A percentile compares a stretch with the other conserved stretches of the same genome.
These are phyloP conservation scores for Mycena latifolia DNA, from an alignment of 768 basidiomycete species.

Conservation along the genomic window DNA sequence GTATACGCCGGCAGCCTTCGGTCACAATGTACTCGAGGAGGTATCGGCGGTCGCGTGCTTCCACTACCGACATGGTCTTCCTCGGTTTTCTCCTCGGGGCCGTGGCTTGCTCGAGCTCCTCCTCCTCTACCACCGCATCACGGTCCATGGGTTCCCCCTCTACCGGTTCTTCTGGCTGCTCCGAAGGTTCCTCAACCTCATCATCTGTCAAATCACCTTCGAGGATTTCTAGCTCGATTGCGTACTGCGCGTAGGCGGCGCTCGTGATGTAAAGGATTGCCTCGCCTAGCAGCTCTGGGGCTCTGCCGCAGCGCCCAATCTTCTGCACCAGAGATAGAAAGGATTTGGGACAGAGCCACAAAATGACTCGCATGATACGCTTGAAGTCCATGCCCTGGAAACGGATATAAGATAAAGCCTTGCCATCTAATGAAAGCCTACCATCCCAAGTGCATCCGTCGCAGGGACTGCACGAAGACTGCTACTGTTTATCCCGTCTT, in stretches of 20 bases:
- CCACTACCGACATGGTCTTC: constrained; percentile 4
- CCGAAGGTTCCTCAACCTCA: not conserved
- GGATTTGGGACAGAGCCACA: constrained; percentile 1
- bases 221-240: constrained; percentile 11
- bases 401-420: too few relatives aligned
- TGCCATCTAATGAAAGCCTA: not conserved
- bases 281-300: constrained; percentile 2
- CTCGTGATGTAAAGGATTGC: constrained; percentile 10
- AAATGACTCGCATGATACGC: constrained; percentile 4
- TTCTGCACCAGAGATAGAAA: constrained; percentile 21
- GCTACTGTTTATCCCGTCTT: not conserved
- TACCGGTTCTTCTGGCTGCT: not conserved
- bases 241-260: constrained; percentile 5
- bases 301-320: constrained; percentile 3
- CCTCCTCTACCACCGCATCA: constrained; percentile 1
- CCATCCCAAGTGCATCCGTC: constrained; percentile 18
- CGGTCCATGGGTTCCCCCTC: constrained; percentile 23
- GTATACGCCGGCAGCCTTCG: constrained; percentile 3
- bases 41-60: constrained; percentile 5
- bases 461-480: not conserved
- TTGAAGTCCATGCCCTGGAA: constrained; percentile 13
- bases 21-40: constrained; percentile 17
- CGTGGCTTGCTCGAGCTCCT: not conserved
- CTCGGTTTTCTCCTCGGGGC: constrained; percentile 6
- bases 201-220: not conserved